Base-by-base conservation (phyloP, 768 basidiomycete species). In the Boletus subparvulus region DNA sequence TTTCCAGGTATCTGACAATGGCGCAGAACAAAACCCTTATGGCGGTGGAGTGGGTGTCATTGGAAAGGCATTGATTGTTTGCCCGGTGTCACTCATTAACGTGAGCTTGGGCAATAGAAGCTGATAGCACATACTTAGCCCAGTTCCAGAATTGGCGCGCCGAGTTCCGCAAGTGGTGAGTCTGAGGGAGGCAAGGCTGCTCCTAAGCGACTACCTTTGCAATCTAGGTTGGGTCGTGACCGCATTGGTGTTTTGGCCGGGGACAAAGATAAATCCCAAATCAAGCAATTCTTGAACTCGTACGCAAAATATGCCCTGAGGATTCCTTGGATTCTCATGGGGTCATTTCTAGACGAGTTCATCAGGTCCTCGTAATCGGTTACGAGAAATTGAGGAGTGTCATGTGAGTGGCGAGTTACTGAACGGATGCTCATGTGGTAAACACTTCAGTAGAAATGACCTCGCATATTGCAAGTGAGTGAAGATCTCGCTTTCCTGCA, bases 101-200 rank as follows among this genome's bases (percentile, higher is more conserved):
- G 93, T 93, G 64, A 60, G 82, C 68, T 39, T 46, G 9, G 37
- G n/a, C 43, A 30, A 50, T 37, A 33, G 17, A 30, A n/a, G n/a
- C 11, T 19, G 30, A 47, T 13, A 17, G 33, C 14, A 14, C 10
- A 35, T 14, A 30, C 54, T 62, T 11, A 58, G 5, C 17, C 35
- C 33, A 40, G 35, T 44, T 60, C 37, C 7, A 96, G 87, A 98
- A 98, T 68, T 99, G 97, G 97, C 88, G 85, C 69, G 86, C 85
- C 41, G 97, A 99, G 70, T 94, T 99, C 67, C 81, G 88, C 63
- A 98, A 98, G 76, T 99, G 97, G 95, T 85, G 75, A 32, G 87
- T 79, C 14, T 48, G 41, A 24, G 28, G n/a, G 33, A 26, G 19
- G 17, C 3, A 52, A 53, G 30, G 39, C 4, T 35, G 45, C 35